Evolutionary conservation across 2,329 filamentous ascomycete genomes (phyloP), one percentile per base, ranked within the genome.

Genomic region (Dactylellina parvicollis): DNA sequence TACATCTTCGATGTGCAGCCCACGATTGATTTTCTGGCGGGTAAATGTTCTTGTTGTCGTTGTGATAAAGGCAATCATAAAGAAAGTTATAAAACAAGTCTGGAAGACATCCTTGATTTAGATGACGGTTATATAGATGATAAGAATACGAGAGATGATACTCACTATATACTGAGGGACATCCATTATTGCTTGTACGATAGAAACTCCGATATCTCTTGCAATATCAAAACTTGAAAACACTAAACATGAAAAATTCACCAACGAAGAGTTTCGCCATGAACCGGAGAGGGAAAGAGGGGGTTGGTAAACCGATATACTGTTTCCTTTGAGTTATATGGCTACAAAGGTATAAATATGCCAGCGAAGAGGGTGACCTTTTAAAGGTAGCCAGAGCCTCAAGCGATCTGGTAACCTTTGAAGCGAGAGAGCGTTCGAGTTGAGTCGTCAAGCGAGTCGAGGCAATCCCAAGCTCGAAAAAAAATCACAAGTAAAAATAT

Each of bases 1-100:
- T 54, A 74, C 70, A 30, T 74, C 70, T 56, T 74, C 70, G 22
- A 55, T 57, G 16, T 74, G 70, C 14, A 74, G 49, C n/a, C 55
- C 70, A 16, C 55, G 55, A 32, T 74, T 74, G 9, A 74, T 74
- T 38, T 49, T 66, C 12, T 57, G 32, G 16, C 70, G 55, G 7
- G 62, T 74, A 18, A 67, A 74, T 49, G 47, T 49, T 54, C 62
- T 52, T 16, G 59, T 59, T 14, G 59, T 38, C 18, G 61, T 67
- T 42, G 59, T 61, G 4, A 28, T 47, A 14, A 74, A 61, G 8
- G 62, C 57, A 52, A 74, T 57, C 18, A 54, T 46, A 22, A 67
- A 67, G 24, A 74, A 59, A 2, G 56, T 14, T 28, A 66, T 54
- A 16, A 67, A 74, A 50, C 49, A 65, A 1, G 40, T n/a, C 70